A percentile compares a stretch with the other conserved stretches of the same genome.
These are phyloP conservation scores for Xerocomellus dryophilus DNA, from an alignment of 768 basidiomycete species.

Conservation along the genomic window DNA sequence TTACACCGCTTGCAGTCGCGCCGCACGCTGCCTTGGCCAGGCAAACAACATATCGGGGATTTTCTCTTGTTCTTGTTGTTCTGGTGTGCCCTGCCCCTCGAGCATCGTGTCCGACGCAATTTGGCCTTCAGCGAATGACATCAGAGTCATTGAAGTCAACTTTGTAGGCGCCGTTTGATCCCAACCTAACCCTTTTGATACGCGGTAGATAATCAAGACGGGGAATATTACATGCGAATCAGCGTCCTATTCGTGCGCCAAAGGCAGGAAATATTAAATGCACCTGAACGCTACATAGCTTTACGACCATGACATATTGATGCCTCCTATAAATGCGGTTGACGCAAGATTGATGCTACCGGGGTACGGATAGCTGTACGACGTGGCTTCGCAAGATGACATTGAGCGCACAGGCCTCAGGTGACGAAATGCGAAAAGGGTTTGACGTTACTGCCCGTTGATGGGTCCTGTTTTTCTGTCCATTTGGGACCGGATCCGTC, in stretches of 20 bases:
- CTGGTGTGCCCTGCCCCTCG: too few relatives aligned
- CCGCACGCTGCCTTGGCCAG: too few relatives aligned
- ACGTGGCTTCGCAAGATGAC: not conserved
- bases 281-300: not conserved
- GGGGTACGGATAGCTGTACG: not conserved
- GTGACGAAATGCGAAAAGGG: not conserved
- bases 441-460: not conserved
- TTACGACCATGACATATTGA: not conserved
- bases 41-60: too few relatives aligned
- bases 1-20: too few relatives aligned
- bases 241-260: not conserved
- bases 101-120: not conserved
- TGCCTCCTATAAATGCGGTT: not conserved
- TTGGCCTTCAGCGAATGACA: not conserved
- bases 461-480: too few relatives aligned
- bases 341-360: not conserved
- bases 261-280: not conserved
- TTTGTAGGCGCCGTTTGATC: not conserved
- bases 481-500: too few relatives aligned
- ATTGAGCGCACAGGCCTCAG: not conserved
- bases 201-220: not conserved
- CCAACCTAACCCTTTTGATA: not conserved
- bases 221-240: not conserved
- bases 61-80: too few relatives aligned
- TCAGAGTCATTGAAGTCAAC: not conserved